Percentiles rank a stretch among this genome's conserved stretches.
These are phyloP conservation scores for Pestalotiopsis sp. DNA, from an alignment of 2,329 filamentous ascomycete species.

Conservation along the genomic window DNA sequence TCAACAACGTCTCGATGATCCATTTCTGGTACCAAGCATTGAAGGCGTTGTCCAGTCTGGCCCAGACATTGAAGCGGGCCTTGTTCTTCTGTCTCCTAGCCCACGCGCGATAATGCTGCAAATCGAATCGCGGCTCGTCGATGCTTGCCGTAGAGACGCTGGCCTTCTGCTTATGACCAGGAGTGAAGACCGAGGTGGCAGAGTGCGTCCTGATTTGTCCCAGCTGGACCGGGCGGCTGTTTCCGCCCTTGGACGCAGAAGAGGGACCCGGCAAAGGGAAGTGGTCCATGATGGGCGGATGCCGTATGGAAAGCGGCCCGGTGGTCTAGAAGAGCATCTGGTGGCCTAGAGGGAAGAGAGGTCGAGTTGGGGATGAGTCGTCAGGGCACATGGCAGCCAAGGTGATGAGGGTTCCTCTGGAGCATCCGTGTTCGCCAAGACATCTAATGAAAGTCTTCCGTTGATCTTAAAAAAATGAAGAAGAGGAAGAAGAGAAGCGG, in stretches of 20 bases:
- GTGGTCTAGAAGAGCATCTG: not conserved
- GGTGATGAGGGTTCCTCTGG: not conserved
- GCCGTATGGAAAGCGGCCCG: not conserved
- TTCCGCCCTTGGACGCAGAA: not conserved
- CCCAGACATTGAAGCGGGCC: conserved; percentile 2
- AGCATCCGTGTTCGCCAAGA: not conserved
- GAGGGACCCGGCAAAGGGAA: not conserved
- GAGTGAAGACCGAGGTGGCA: not conserved
- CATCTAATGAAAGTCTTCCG: not conserved
- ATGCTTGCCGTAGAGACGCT: not conserved
- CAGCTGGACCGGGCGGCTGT: not conserved
- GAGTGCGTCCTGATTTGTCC: not conserved
- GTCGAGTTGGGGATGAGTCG: not conserved
- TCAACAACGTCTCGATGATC: conserved; percentile 9
- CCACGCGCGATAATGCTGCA: conserved; percentile 7
- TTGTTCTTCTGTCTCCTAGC: conserved; percentile 9
- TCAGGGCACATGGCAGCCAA: not conserved
- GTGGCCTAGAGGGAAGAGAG: not conserved
- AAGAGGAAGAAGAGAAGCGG: not conserved
- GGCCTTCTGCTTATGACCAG: conserved; percentile 5
- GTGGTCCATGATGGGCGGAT: not conserved
- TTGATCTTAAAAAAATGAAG: not conserved
- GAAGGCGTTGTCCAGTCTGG: conserved; percentile 2
- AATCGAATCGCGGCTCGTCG: conserved; percentile 8
- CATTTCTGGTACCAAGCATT: conserved; percentile 13